Evolutionary conservation across 768 basidiomycete species (phyloP), one percentile per base, ranked within the genome.

Genomic region (Kwoniella shandongensis): DNA sequence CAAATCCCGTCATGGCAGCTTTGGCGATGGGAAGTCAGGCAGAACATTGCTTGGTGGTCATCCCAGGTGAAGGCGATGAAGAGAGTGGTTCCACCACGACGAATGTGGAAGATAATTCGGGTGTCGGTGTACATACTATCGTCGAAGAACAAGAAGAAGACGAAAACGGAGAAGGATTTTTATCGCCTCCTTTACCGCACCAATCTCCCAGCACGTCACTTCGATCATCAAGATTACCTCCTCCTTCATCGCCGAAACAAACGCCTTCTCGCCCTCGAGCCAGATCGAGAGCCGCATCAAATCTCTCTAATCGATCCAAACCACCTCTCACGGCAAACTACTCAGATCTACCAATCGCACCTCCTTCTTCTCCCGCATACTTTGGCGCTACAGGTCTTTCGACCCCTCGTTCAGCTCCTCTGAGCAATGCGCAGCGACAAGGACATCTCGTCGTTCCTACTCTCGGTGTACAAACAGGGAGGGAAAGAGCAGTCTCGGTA

Each of bases 1-100:
- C 76, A 12, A 77, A 77, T 58, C 76, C 76, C 0, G 54, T 77
- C 15, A 75, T 77, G 54, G 76, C 76, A 0, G 39, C 65, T 10
- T 49, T 77, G 39, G 73, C 75, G 6, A 54, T 77, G 10, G 76
- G 76, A 1, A 69, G 66, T 51, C 76, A 77, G 57, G 72, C 76
- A 39, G 73, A 76, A 41, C 73, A 73, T 58, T 69, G 72, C 57
- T 61, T 77, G 32, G 39, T 77, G 44, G 61, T 73, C 1, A 59
- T 75, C 4, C 40, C 51, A n/a, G 57, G 50, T 20, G 59, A 48
- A 10, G 51, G 23, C 11, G 30, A 17, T 42, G 26, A 36, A 17
- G 26, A 39, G 23, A 29, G 27, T 20, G 25, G 11, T 12, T 36
- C 15, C 35, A 50, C 36, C 4, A 20, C 22, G 48, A 38, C 13